Percentiles rank a stretch among this genome's conserved stretches.
Evolutionary conservation across 2,329 filamentous ascomycete genomes (phyloP).

Genomic region (Penicillium sp.): DNA sequence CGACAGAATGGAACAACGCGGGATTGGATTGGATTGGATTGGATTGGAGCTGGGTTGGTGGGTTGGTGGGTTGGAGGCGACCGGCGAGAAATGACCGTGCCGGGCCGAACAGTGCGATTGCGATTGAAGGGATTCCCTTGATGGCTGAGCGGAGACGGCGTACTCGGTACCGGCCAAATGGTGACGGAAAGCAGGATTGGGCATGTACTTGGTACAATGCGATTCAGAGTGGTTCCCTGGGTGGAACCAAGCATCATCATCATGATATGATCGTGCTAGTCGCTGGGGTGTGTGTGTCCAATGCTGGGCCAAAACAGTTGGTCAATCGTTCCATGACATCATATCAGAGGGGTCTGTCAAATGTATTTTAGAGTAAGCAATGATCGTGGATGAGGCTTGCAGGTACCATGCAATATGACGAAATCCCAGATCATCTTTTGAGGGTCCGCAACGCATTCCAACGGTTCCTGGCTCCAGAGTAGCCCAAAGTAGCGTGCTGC

Average conservation of each 20-base stretch:
- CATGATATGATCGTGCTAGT: not conserved
- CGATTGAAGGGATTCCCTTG: not conserved
- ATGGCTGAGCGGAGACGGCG: not conserved
- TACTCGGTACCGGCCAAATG: not conserved
- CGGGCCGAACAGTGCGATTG: not conserved
- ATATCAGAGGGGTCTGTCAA: not conserved
- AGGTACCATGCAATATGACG: slow-evolving; percentile 2
- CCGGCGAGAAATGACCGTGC: not conserved
- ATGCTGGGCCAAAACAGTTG: not conserved
- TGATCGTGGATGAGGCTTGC: not conserved
- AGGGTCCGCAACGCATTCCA: not conserved
- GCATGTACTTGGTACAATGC: not conserved
- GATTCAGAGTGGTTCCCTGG: not conserved
- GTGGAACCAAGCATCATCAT: not conserved
- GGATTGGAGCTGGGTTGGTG: not conserved
- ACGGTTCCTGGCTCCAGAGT: not conserved
- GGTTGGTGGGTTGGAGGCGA: not conserved
- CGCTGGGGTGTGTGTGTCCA: not conserved
- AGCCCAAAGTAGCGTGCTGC: not conserved
- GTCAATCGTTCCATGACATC: not conserved
- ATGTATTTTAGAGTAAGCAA: not conserved
- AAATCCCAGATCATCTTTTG: not conserved
- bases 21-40: not conserved
- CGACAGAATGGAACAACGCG: not conserved
- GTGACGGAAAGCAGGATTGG: not conserved